Percentiles rank a stretch among this genome's conserved stretches.
These are phyloP conservation scores for Cladophialophora carrionii DNA, from an alignment of 2,329 filamentous ascomycete genomes.

Conservation along the genomic window DNA sequence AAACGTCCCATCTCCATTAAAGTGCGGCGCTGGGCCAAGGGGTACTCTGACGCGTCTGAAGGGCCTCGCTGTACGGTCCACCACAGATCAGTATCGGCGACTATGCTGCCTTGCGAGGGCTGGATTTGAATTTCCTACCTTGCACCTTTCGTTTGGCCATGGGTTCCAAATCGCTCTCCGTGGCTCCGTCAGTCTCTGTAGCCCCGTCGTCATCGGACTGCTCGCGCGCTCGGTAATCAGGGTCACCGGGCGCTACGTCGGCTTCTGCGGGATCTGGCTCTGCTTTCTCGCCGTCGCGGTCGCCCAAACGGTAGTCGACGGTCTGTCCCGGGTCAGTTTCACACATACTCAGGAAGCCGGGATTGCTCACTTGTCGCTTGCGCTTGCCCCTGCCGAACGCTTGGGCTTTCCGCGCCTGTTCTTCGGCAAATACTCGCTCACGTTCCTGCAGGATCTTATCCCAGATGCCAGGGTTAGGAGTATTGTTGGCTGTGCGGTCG, in stretches of 20 bases:
- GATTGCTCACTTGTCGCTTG: conserved; percentile 58
- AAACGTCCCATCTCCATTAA: conserved; percentile 32
- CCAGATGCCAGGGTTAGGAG: conserved; percentile 68
- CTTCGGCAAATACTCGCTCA: conserved; percentile 74
- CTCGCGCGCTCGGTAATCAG: conserved; percentile 49
- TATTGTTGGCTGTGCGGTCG: conserved; percentile 57
- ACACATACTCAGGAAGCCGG: neutral
- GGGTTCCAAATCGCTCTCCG: conserved; percentile 35
- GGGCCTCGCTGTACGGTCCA: conserved; percentile 39
- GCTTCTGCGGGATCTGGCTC: neutral
- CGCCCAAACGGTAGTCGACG: conserved; percentile 35
- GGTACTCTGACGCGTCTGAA: conserved; percentile 47
- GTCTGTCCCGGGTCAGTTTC: conserved; percentile 25
- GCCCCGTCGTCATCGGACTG: conserved; percentile 48
- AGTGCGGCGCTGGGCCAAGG: conserved; percentile 37
- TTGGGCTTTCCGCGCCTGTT: conserved; percentile 69
- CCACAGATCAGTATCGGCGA: conserved; percentile 24
- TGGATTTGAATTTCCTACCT: conserved; percentile 29
- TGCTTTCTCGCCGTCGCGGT: conserved; percentile 18
- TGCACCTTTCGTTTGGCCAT: conserved; percentile 22
- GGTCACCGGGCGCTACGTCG: conserved; percentile 36
- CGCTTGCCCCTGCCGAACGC: conserved; percentile 85
- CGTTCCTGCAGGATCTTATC: conserved; percentile 84
- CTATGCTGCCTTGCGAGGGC: conserved; percentile 6
- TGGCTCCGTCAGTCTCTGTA: conserved; percentile 40